phyloP scores from a whole-genome alignment of 164 flowering plant genomes.

The Pachysandra terminalis region DNA sequence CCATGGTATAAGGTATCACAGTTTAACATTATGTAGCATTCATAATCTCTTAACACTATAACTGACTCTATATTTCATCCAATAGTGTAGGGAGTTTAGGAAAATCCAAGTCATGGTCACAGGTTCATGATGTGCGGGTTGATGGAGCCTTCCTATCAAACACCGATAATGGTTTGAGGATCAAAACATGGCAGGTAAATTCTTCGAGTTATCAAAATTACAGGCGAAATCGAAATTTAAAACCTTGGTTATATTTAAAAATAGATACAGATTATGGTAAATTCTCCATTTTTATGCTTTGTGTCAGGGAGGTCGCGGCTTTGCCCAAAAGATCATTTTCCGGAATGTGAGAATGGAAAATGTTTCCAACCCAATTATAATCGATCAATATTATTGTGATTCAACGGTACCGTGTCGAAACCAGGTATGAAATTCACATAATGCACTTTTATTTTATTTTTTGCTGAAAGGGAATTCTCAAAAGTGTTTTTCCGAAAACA shows the following conservation, averaged over 20 bases:
- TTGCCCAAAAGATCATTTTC: constrained; percentile 48
- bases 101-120: constrained; percentile 37
- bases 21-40: neutral
- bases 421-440: constrained; percentile 44
- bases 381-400: constrained; percentile 94
- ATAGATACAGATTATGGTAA: neutral
- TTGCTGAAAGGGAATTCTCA: too few relatives aligned
- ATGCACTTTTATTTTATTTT: too few relatives aligned
- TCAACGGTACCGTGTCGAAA: constrained; percentile 59
- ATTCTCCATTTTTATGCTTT: constrained; percentile 7
- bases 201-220: neutral
- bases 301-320: constrained; percentile 83
- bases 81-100: constrained; percentile 92
- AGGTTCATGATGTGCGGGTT: too few relatives aligned
- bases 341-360: constrained; percentile 66
- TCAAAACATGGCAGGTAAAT: too few relatives aligned
- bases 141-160: constrained; percentile 57
- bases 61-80: constrained; percentile 5
- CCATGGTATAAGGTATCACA: constrained; percentile 79
- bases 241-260: neutral
- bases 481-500: too few relatives aligned
- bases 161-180: constrained; percentile 81
- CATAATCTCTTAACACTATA: neutral
- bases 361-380: constrained; percentile 81
- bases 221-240: too few relatives aligned